Evolutionary conservation across 495 filamentous ascomycete genomes (phyloP), one percentile per base, ranked within the genome.

Genomic region (Glonium stellatum): DNA sequence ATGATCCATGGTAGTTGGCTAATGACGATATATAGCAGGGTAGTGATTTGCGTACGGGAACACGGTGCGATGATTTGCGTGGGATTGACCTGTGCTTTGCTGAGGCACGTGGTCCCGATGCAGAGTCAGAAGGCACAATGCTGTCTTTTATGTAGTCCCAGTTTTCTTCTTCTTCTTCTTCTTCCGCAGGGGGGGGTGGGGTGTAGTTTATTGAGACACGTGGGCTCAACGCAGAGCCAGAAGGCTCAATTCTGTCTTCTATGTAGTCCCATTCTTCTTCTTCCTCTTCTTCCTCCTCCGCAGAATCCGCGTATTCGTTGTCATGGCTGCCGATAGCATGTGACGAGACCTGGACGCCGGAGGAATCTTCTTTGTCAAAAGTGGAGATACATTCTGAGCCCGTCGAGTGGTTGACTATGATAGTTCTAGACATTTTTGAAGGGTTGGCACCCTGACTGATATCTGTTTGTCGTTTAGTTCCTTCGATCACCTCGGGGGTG

Each of bases 41-140:
- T 21, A 57, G 65, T 31, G 65, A 53, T 31, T 65, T 60, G 49
- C 48, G 44, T 5, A 58, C 62, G 48, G 62, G 66, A 11, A 31
- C 36, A 21, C n/a, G 37, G 34, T 65, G 62, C 37, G 69, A 67
- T 18, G 69, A 69, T 31, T 67, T 61, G 54, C 66, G 70, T 10
- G 53, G 56, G 15, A 57, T 51, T 37, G 35, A 12, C 57, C 58
- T 57, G 48, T 61, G 61, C 52, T 67, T 48, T 54, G 47, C 39
- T 44, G 49, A 41, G n/a, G 54, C 35, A 13, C 67, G 58, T 3
- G 72, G 67, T 15, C 69, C 67, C 23, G 73, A 75, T 0, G 73
- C 73, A 6, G 73, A 75, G 54, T 75, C 72, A 34, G 65, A 70
- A 15, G 73, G 73, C 31, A 69, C 67, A 53, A 75, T 70, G 25